A percentile compares a stretch with the other conserved stretches of the same genome.
These are phyloP conservation scores for Syncephalastrum contaminatum DNA, from an alignment of 371 early-diverging fungal genomes.

Conservation along the genomic window DNA sequence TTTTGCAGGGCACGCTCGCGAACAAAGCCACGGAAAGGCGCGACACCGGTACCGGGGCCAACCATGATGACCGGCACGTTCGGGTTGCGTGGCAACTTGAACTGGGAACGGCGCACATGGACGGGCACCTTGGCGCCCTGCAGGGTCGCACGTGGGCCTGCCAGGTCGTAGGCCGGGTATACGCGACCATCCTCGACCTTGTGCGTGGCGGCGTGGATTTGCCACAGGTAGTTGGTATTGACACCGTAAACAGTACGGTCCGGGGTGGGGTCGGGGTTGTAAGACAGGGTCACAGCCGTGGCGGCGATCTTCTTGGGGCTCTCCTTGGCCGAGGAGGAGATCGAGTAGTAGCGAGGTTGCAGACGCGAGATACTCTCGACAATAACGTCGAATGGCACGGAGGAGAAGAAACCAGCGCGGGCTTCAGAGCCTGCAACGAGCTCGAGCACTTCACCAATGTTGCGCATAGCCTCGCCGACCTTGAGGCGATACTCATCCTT, in stretches of 20 bases:
- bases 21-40: conserved; percentile 95
- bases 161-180: conserved; percentile 45
- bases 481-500: conserved; percentile 69
- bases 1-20: conserved; percentile 79
- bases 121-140: conserved; percentile 62
- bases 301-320: conserved; percentile 71
- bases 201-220: conserved; percentile 40
- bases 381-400: conserved; percentile 72
- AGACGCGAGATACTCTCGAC: conserved; percentile 82
- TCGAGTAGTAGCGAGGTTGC: conserved; percentile 93
- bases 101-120: conserved; percentile 85
- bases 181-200: conserved; percentile 31
- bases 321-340: conserved; percentile 84
- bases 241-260: conserved; percentile 70
- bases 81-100: conserved; percentile 82
- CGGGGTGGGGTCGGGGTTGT: conserved; percentile 56
- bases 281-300: conserved; percentile 88
- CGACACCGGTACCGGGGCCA: conserved; percentile 98
- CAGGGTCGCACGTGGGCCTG: conserved; percentile 55
- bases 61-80: conserved; percentile 91
- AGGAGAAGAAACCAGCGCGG: conserved; percentile 30
- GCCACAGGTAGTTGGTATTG: conserved; percentile 71
- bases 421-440: conserved; percentile 17
- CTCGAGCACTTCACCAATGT: conserved; percentile 68
- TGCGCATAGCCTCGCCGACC: conserved; percentile 65